Percentiles rank a stretch among this genome's conserved stretches.
phyloP scores from a whole-genome alignment of 148 eudicot genomes.

The Rhododendron mucronatum region DNA sequence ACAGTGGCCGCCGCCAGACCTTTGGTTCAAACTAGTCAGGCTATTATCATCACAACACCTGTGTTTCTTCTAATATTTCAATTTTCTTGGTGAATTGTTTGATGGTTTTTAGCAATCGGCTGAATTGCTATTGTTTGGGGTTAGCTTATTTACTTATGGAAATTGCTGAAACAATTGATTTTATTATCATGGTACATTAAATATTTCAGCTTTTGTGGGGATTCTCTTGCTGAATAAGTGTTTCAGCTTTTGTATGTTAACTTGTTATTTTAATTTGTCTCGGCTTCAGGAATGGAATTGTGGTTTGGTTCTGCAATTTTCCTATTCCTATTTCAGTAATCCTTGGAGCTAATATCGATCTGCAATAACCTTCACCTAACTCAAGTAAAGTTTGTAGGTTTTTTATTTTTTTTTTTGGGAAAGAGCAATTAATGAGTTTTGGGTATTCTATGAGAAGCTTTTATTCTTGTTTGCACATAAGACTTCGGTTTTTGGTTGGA shows the following conservation, averaged over 20 bases:
- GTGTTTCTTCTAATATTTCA: not conserved
- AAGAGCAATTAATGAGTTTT: not conserved
- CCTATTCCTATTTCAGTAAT: not conserved
- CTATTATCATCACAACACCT: not conserved
- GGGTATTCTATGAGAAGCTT: no score
- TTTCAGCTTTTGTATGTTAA: not conserved
- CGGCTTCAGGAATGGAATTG: not conserved
- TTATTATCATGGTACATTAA: not conserved
- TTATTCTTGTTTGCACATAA: no score
- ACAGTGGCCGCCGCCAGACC: not conserved
- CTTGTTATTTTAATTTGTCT: not conserved
- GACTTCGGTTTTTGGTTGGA: not conserved
- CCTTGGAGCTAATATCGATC: not conserved
- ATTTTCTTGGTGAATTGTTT: not conserved
- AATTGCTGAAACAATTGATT: not conserved
- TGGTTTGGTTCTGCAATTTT: not conserved
- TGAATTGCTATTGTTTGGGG: not conserved
- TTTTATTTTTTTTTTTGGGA: not conserved
- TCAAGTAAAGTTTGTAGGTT: not conserved
- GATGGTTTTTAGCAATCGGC: not conserved
- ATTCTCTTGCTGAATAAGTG: not conserved
- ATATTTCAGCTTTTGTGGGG: no score
- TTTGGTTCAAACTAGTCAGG: no score
- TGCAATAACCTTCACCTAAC: not conserved
- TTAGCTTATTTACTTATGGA: constrained; percentile 13